Base-by-base conservation (phyloP, 768 basidiomycete genomes). In the Leccinum pellstonianum region DNA sequence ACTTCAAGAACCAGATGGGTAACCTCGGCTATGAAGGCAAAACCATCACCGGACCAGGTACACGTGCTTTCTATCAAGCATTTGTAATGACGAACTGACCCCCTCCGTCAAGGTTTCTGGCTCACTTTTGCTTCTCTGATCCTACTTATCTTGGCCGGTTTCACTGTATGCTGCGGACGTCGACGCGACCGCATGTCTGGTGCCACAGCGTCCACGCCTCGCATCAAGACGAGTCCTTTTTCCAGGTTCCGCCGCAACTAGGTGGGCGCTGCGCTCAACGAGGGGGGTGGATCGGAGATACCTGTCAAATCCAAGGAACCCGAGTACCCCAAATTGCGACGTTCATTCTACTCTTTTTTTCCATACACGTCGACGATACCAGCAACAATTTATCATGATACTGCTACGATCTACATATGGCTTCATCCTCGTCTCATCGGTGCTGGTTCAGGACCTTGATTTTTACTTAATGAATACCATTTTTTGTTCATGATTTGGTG, bases 81-180 rank as follows among this genome's bases (percentile, higher is more conserved):
- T 41, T 0, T 11, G 15, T 8, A 15, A 12, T 14, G 29, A 43
- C 43, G 37, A 51, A 19, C 48, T 57, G 52, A 67, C 23, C 19
- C 23, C 29, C 47, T 27, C 33, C 19, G n/a, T n/a, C 51, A 61
- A 87, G 88, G 81, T 8, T 90, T 91, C 71, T 91, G 90, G 90
- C 70, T 91, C 71, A 90, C 87, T 2, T 84, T 91, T 65, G 83
- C 80, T 19, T 71, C 85, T 12, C 75, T 91, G 68, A 74, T 91
- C 63, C 80, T 91, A 4, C 80, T 86, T 33, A 72, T 84, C 46
- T 68, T 90, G 57, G 87, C 83, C 17, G 87, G 87, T 55, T 82
- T 83, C 77, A 85, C 86, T 3, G 84, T 90, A 38, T 88, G 86
- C 77, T 83, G 88, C 62, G 87, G 87, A 11, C 83, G 87, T 41